Evolutionary conservation across 164 flowering plant species (phyloP), one percentile per base, ranked within the genome.

Genomic region (Berberis thunbergii): DNA sequence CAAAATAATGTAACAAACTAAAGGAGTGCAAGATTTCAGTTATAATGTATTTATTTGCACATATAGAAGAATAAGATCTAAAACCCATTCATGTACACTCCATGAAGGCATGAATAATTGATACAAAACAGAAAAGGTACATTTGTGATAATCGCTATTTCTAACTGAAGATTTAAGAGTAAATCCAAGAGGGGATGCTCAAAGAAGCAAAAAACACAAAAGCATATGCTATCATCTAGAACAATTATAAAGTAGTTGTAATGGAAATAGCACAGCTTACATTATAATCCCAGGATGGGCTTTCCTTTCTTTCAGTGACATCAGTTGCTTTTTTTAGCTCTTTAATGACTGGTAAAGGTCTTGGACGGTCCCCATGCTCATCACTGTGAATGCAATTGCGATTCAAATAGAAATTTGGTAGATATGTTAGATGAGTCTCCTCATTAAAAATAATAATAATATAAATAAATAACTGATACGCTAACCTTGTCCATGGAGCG

Each of bases 401-500:
- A n/a, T 44, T n/a, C 13, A n/a, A 11, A 26, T 13, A 40, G 39
- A 49, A 4, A 43, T 3, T 26, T 45, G 45, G 6, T 13, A 48
- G 40, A 49, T 5, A 5, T 6, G 9, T 3, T 9, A 40, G 0
- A 41, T 2, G 3, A 7, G 43, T 4, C 11, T 2, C 3, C 8
- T 4, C 11, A 41, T n/a, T 26, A 26, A 42, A 8, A 42, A 57
- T 5, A 3, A 10, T 26, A 41, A 13, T 10, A 41, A 50, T 44
- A 7, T 44, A 45, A 3, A 6, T 3, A 61, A 61, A 7, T 12
- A 52, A 67, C 38, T 1, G 43, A 61, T 43, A 45, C 7, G 42
- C 49, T 62, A 54, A 78, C 78, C 81, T 78, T 57, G 81, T 68
- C 81, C 81, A 78, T 2, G 76, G 81, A 45, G 81, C 81, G 48